These are phyloP conservation scores for Astrephomene gubernaculifera DNA, from an alignment of 139 green algal genomes.

Conservation along the genomic window DNA sequence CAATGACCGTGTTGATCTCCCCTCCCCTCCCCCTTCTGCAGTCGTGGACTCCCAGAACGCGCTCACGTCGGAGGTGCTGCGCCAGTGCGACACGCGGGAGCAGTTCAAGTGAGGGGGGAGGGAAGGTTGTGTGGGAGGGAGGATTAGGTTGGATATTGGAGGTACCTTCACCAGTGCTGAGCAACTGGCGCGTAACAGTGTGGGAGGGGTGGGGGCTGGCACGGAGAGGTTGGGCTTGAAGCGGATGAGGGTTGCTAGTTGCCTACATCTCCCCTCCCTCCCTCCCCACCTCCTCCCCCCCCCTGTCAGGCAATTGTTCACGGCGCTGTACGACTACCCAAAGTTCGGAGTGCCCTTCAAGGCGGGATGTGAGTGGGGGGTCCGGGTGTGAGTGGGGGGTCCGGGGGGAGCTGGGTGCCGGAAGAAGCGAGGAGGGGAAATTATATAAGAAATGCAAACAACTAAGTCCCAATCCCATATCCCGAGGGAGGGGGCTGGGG, in stretches of 20 bases:
- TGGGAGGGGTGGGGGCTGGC: no score
- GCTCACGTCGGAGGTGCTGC: conserved; percentile 80
- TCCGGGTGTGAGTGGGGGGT: not conserved
- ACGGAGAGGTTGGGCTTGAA: no score
- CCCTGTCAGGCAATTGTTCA: conserved; percentile 63
- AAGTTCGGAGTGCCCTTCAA: conserved; percentile 80
- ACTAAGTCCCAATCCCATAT: no score
- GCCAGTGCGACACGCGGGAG: conserved; percentile 70
- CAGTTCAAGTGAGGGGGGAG: conserved; percentile 64
- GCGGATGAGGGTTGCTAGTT: no score
- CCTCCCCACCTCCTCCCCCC: not conserved
- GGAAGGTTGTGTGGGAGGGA: not conserved
- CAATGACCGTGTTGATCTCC: not conserved
- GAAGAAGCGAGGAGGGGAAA: not conserved
- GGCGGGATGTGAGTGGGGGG: conserved; percentile 49
- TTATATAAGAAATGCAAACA: no score
- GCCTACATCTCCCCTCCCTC: not conserved
- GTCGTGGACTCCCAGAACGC: conserved; percentile 89
- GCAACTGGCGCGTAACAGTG: no score
- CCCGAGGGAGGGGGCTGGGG: no score
- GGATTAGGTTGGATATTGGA: not conserved
- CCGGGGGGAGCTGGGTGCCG: not conserved
- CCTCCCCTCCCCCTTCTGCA: conserved; percentile 38
- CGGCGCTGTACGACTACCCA: conserved; percentile 82
- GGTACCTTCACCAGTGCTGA: no score